phyloP scores from a whole-genome alignment of 2,329 filamentous ascomycete genomes.

The Diaporthe destruens region DNA sequence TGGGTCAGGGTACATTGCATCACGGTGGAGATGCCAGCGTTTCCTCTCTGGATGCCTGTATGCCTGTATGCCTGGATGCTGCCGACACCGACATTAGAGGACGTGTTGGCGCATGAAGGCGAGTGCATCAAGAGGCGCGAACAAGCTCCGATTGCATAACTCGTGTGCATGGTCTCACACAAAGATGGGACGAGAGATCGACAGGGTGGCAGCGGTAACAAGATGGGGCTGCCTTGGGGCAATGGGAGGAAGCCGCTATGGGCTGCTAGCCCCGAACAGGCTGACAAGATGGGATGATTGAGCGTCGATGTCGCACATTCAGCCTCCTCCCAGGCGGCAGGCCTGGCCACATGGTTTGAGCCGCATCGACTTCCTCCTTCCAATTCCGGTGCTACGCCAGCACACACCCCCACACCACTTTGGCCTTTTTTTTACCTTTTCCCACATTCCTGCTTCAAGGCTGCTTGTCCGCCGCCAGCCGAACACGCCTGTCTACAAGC shows the following conservation, averaged over 20 bases:
- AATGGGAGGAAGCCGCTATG: slow-evolving; percentile 28
- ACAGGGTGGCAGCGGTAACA: slow-evolving; percentile 34
- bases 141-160: slow-evolving; percentile 29
- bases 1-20: background rate
- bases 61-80: too few relatives aligned
- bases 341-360: slow-evolving; percentile 42
- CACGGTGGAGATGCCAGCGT: background rate
- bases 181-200: slow-evolving; percentile 37
- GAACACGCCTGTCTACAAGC: background rate
- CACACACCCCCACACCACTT: background rate
- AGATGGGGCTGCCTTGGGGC: background rate
- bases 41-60: too few relatives aligned
- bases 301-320: slow-evolving; percentile 40
- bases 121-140: slow-evolving; percentile 24
- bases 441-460: background rate
- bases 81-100: background rate
- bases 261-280: slow-evolving; percentile 20
- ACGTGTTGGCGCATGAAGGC: slow-evolving; percentile 19
- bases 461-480: background rate
- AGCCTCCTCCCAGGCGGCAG: slow-evolving; percentile 31
- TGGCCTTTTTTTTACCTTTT: background rate
- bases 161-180: slow-evolving; percentile 25
- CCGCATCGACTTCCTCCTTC: slow-evolving; percentile 40
- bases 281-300: slow-evolving; percentile 37
- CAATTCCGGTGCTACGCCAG: background rate